Evolutionary conservation across 805 yeast genomes (phyloP).

Genomic region (Wickerhamiella sorbophila): DNA sequence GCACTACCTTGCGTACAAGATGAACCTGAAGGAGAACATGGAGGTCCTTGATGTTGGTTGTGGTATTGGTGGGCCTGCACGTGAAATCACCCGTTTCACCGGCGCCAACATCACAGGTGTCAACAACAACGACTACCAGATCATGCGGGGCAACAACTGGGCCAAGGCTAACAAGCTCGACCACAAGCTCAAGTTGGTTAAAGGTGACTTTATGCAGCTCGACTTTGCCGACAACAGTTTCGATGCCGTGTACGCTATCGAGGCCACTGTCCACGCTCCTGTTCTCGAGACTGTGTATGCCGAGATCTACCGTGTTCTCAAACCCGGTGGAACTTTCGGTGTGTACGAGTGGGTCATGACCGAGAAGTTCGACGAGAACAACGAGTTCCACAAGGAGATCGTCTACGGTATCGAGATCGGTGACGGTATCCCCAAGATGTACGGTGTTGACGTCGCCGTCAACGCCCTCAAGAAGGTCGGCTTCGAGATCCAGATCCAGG

Average conservation of each 20-base stretch:
- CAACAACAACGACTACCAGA: constrained; percentile 92
- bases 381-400: constrained; percentile 80
- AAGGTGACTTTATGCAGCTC: constrained; percentile 99
- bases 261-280: constrained; percentile 98
- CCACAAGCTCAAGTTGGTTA: constrained; percentile 68
- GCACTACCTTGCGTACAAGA: constrained; percentile 81
- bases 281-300: constrained; percentile 87
- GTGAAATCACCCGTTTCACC: constrained; percentile 88
- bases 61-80: constrained; percentile 99
- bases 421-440: constrained; percentile 98
- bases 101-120: constrained; percentile 77
- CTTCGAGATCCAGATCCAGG: constrained; percentile 58
- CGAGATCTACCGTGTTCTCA: constrained; percentile 86
- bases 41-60: constrained; percentile 95
- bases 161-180: constrained; percentile 51
- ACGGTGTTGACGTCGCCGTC: constrained; percentile 67
- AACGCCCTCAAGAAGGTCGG: constrained; percentile 78
- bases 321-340: constrained; percentile 96
- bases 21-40: constrained; percentile 65
- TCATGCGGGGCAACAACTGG: constrained; percentile 76
- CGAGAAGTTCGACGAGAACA: constrained; percentile 72
- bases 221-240: constrained; percentile 81
- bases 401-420: constrained; percentile 97
- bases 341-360: constrained; percentile 99
- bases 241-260: constrained; percentile 96